Base-by-base conservation (phyloP, 1,139 yeast species). In the Yamadazyma triangularis region DNA sequence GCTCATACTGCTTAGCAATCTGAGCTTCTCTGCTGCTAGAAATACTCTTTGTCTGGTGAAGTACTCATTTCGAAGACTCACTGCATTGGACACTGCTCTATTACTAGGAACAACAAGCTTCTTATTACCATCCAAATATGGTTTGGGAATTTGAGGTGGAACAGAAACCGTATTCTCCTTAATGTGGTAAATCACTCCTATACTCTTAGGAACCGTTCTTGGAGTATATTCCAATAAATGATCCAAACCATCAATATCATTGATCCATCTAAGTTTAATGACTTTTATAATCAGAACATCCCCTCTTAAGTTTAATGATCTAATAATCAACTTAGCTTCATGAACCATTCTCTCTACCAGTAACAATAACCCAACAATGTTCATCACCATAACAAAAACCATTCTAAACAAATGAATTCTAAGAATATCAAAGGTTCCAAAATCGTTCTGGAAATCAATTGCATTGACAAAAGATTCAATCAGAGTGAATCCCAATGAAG, bases 111-210 rank as follows among this genome's bases (percentile, higher is more conserved):
- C 51, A 8, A 54, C 53, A 2, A 69, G 43, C 20, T 47, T 51
- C 28, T 60, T 62, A 26, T 66, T 64, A 3, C 58, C 60, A 33
- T 63, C 64, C 29, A 70, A 45, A 37, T 53, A 68, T 0, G 74
- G 73, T 26, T 51, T 54, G 2, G 76, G 76, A 8, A 65, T 39
- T 7, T 53, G 58, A 3, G 71, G 64, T 15, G 73, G 72, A 14
- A 53, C 39, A 2, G 40, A 32, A 3, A 45, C 29, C 7, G 36
- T 12, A 18, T 37, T 33, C 2, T 39, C 34, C 15, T 45, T 38
- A 13, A 38, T 28, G 12, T 43, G 38, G 15, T 53, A 41, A 5
- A 58, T 32, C 14, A 55, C 31, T 3, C 49, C 35, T 5, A 51
- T 33, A 9, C 55, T 45, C 8, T 29, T 26, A 4, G 61, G 60